A percentile compares a stretch with the other conserved stretches of the same genome.
phyloP scores from a whole-genome alignment of 2,329 filamentous ascomycete genomes.

The Akanthomyces lecanii region DNA sequence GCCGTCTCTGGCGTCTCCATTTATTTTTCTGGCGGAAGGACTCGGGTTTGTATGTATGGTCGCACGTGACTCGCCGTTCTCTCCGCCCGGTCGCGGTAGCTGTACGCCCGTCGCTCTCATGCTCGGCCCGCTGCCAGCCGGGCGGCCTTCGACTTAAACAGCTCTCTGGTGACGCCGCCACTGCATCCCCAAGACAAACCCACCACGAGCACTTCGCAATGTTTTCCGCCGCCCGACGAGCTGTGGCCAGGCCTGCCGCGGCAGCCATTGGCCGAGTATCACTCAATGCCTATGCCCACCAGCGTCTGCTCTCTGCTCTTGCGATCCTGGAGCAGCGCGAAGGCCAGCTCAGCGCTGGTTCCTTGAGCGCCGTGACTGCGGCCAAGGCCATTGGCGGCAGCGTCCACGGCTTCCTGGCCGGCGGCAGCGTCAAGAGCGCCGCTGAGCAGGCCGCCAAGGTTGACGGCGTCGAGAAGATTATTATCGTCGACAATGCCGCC shows the following conservation, averaged over 20 bases:
- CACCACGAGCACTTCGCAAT: constrained; percentile 24
- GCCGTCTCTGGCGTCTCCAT: too few relatives aligned
- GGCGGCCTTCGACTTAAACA: constrained; percentile 6
- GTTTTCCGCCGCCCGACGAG: constrained; percentile 30
- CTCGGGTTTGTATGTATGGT: not conserved
- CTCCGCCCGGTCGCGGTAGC: constrained; percentile 8
- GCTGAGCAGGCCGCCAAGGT: constrained; percentile 86
- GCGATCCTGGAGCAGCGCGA: constrained; percentile 90
- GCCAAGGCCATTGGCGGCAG: constrained; percentile 81
- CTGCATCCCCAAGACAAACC: not conserved
- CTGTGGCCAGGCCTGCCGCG: constrained; percentile 25
- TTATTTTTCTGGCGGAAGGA: not conserved
- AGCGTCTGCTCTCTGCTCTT: constrained; percentile 72
- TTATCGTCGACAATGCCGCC: constrained; percentile 79
- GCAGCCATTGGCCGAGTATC: constrained; percentile 27
- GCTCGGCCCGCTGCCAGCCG: constrained; percentile 17
- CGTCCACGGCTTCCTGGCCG: constrained; percentile 84
- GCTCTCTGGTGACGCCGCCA: constrained; percentile 1
- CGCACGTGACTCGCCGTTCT: constrained; percentile 16
- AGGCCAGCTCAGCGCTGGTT: constrained; percentile 78
- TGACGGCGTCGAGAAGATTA: constrained; percentile 84
- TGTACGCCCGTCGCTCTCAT: not conserved
- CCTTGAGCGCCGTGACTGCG: constrained; percentile 79
- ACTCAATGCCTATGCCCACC: constrained; percentile 30
- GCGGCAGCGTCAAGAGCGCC: constrained; percentile 67